phyloP scores from a whole-genome alignment of 2,329 filamentous ascomycete species.

The Curvularia hawaiiensis region DNA sequence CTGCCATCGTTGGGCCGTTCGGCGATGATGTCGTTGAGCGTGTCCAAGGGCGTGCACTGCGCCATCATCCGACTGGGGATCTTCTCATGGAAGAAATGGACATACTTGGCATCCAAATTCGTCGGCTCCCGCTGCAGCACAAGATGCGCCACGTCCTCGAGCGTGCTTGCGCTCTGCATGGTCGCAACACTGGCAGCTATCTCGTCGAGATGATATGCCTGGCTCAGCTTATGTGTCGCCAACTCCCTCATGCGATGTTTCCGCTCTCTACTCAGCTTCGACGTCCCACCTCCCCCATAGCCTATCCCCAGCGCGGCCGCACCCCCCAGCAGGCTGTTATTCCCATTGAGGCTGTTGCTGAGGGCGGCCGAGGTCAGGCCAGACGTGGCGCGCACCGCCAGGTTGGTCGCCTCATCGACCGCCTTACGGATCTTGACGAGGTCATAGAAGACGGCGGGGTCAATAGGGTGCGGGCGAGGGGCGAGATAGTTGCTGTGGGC shows the following conservation, averaged over 20 bases:
- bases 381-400: constrained; percentile 77
- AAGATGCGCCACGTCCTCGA: constrained; percentile 76
- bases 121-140: constrained; percentile 73
- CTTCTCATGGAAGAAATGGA: constrained; percentile 94
- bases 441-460: constrained; percentile 82
- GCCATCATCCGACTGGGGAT: constrained; percentile 77
- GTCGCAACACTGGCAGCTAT: constrained; percentile 81
- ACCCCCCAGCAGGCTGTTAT: constrained; percentile 57
- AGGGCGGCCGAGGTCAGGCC: constrained; percentile 70
- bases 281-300: constrained; percentile 59
- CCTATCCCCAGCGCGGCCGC: constrained; percentile 63
- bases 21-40: constrained; percentile 70
- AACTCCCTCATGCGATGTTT: constrained; percentile 81
- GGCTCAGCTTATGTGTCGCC: constrained; percentile 76
- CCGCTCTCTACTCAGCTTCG: constrained; percentile 75
- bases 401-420: constrained; percentile 79
- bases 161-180: constrained; percentile 78
- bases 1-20: constrained; percentile 68
- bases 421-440: constrained; percentile 79
- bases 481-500: constrained; percentile 81
- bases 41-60: constrained; percentile 70
- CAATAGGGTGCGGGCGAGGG: constrained; percentile 75
- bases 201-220: constrained; percentile 81
- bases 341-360: constrained; percentile 59
- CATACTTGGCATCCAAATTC: constrained; percentile 78